Evolutionary conservation across 495 filamentous ascomycete species (phyloP).

Genomic region (Trichoderma virens): DNA sequence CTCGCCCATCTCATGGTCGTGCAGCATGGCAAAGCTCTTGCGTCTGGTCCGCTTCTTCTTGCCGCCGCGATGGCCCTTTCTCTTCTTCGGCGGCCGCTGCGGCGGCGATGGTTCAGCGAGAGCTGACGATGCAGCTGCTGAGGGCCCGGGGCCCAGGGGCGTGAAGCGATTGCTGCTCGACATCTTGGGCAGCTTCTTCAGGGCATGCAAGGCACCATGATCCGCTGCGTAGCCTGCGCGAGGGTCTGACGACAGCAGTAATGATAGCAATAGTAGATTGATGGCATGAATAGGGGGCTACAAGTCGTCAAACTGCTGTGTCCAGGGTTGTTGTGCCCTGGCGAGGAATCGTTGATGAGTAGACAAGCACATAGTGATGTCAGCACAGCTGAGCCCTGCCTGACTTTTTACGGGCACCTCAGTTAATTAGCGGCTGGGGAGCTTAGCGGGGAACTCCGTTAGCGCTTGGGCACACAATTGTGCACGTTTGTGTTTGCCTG

Average conservation of each 20-base stretch:
- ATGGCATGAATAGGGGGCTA: not conserved
- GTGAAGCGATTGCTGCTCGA: slow-evolving; percentile 8
- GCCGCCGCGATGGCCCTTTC: slow-evolving; percentile 38
- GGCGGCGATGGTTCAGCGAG: not conserved
- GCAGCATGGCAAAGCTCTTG: slow-evolving; percentile 54
- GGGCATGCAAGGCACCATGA: not conserved
- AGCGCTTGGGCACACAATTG: not conserved
- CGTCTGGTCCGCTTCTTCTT: slow-evolving; percentile 55
- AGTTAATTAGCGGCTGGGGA: no score
- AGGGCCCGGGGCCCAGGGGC: not conserved
- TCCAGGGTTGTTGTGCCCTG: not conserved
- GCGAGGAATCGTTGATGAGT: not conserved
- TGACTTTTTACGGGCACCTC: not conserved
- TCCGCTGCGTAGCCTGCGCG: not conserved
- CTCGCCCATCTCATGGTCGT: slow-evolving; percentile 32
- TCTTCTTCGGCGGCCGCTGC: slow-evolving; percentile 16
- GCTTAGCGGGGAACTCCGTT: not conserved
- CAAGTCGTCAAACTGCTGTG: not conserved
- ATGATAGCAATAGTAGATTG: not conserved
- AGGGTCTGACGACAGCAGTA: not conserved
- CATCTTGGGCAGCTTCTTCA: slow-evolving; percentile 2
- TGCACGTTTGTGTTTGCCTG: not conserved
- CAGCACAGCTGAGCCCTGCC: not conserved
- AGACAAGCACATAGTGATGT: not conserved
- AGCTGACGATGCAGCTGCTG: not conserved